A percentile compares a stretch with the other conserved stretches of the same genome.
Evolutionary conservation across 306 rosid genomes (phyloP).

Genomic region (Cyamopsis tetragonoloba): DNA sequence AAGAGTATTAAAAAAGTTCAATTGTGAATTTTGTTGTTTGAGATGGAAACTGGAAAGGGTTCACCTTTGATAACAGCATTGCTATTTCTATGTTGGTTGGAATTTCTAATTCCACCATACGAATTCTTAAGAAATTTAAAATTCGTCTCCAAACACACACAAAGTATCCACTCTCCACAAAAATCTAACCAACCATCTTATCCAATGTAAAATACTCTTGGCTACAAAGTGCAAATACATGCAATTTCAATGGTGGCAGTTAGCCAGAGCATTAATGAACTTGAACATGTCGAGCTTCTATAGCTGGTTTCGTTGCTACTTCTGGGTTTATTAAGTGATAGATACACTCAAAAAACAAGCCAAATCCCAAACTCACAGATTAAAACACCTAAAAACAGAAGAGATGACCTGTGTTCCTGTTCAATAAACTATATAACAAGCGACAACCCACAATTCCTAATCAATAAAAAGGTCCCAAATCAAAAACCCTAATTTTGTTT

Average conservation of each 20-base stretch:
- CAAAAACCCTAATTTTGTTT: not conserved
- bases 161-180: no score
- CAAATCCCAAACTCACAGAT: not conserved
- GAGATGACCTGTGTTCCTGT: not conserved
- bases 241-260: not conserved
- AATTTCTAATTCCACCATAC: no score
- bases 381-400: not conserved
- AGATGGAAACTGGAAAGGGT: no score
- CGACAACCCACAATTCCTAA: slow-evolving; percentile 1
- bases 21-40: no score
- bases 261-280: not conserved
- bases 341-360: not conserved
- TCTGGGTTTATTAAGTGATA: no score
- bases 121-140: no score
- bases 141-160: no score
- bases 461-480: not conserved
- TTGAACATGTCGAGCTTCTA: not conserved
- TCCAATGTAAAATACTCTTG: not conserved
- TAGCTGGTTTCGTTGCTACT: not conserved
- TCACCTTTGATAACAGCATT: no score
- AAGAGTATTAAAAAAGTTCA: no score
- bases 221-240: slow-evolving; percentile 1
- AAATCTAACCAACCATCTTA: not conserved
- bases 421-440: slow-evolving; percentile 3
- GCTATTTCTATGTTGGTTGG: no score